Conservation (phyloP, 2,329 filamentous ascomycete genomes). For the Clarireedia sp. region DNA sequence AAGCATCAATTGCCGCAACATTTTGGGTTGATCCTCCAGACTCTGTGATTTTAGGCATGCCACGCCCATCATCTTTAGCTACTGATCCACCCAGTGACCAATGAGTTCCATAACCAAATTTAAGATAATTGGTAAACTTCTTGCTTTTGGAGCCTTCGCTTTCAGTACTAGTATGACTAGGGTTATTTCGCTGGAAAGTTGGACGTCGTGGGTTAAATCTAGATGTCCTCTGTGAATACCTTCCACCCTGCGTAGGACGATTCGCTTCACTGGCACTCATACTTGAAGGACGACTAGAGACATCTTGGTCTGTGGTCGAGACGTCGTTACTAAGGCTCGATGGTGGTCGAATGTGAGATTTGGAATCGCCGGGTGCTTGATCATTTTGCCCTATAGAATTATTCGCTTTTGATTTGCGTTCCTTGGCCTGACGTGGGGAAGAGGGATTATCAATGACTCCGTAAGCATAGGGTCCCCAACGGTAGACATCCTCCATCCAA, state of each 20-base stretch:
- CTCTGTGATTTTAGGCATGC: not conserved
- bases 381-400: not conserved
- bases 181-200: slow-evolving; percentile 9
- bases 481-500: slow-evolving; percentile 86
- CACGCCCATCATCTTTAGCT: slow-evolving; percentile 8
- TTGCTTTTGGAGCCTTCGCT: slow-evolving; percentile 19
- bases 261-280: not conserved
- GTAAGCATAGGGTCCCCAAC: slow-evolving; percentile 76
- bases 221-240: not conserved
- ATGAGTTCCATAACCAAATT: slow-evolving; percentile 59
- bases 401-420: slow-evolving; percentile 12
- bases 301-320: not conserved
- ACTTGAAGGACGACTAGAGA: not conserved
- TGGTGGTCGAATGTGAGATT: not conserved
- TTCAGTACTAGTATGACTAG: slow-evolving; percentile 14
- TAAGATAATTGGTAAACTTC: slow-evolving; percentile 56
- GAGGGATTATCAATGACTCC: slow-evolving; percentile 74
- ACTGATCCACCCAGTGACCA: slow-evolving; percentile 42
- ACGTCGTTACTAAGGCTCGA: slow-evolving; percentile 1
- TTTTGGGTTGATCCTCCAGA: not conserved
- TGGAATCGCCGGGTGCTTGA: not conserved
- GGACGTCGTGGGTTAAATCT: slow-evolving; percentile 6
- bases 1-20: not conserved
- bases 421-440: slow-evolving; percentile 44
- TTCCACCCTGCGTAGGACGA: not conserved